A percentile compares a stretch with the other conserved stretches of the same genome.
These are phyloP conservation scores for Fusarium virguliforme DNA, from an alignment of 2,329 filamentous ascomycete genomes.

Conservation along the genomic window DNA sequence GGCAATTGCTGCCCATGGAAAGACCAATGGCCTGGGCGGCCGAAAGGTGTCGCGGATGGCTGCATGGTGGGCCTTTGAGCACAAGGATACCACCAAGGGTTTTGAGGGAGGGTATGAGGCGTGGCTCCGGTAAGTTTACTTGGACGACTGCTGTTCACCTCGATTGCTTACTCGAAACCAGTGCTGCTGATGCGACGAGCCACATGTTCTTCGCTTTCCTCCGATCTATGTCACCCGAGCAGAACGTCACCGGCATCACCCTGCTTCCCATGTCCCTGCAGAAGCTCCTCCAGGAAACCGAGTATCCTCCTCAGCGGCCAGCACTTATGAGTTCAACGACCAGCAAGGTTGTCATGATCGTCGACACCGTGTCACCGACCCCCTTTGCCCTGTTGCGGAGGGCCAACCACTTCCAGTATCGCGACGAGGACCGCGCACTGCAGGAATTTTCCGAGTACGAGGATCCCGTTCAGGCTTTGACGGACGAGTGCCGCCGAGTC, in stretches of 20 bases:
- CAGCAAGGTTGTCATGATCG: slow-evolving; percentile 95
- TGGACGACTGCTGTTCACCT: slow-evolving; percentile 20
- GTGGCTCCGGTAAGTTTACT: slow-evolving; percentile 79
- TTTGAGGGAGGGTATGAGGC: slow-evolving; percentile 95
- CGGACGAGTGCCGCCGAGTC: slow-evolving; percentile 94
- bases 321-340: slow-evolving; percentile 84
- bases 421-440: slow-evolving; percentile 87
- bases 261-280: slow-evolving; percentile 91
- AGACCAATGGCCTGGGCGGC: slow-evolving; percentile 92
- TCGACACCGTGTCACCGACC: slow-evolving; percentile 93
- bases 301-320: slow-evolving; percentile 90
- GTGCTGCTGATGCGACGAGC: slow-evolving; percentile 94
- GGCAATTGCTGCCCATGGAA: slow-evolving; percentile 92
- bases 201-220: slow-evolving; percentile 99
- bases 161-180: slow-evolving; percentile 57
- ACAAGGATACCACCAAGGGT: slow-evolving; percentile 86
- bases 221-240: slow-evolving; percentile 88
- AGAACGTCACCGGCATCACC: slow-evolving; percentile 83
- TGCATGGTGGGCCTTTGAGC: slow-evolving; percentile 99
- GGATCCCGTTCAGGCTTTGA: slow-evolving; percentile 89
- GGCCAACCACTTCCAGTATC: slow-evolving; percentile 95
- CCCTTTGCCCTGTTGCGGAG: slow-evolving; percentile 92
- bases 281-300: slow-evolving; percentile 90
- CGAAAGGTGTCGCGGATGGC: slow-evolving; percentile 95
- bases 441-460: slow-evolving; percentile 90